Percentiles rank a stretch among this genome's conserved stretches.
These are phyloP conservation scores for Euphrasia confusa DNA, from an alignment of 257 asterid genomes.

Conservation along the genomic window DNA sequence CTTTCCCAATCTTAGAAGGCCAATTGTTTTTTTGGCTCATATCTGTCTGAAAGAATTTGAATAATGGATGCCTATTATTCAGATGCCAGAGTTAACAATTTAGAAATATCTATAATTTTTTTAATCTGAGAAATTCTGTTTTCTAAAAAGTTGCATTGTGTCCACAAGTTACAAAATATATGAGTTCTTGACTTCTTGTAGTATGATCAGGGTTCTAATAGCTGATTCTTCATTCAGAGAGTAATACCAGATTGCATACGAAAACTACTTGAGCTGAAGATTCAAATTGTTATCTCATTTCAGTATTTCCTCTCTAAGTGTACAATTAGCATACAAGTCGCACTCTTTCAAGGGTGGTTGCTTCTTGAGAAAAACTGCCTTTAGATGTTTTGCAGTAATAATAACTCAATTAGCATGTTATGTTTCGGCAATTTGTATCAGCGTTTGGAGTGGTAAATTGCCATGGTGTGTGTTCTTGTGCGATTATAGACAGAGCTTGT, in stretches of 20 bases:
- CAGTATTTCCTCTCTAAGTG: background rate
- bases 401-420: background rate
- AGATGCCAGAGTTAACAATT: slow-evolving; percentile 1
- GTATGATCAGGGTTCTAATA: slow-evolving; percentile 12
- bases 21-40: background rate
- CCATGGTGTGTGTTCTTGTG: background rate
- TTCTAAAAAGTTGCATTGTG: slow-evolving; percentile 9
- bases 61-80: slow-evolving; percentile 1
- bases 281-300: background rate
- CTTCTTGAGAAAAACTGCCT: background rate
- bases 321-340: background rate
- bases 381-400: background rate
- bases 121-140: background rate
- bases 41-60: background rate
- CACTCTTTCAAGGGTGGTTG: too few relatives aligned
- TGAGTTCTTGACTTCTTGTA: slow-evolving; percentile 20
- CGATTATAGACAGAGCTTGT: too few relatives aligned
- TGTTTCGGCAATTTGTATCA: background rate
- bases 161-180: slow-evolving; percentile 7
- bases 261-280: background rate
- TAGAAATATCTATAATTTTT: slow-evolving; percentile 6
- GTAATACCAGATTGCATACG: background rate
- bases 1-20: background rate
- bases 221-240: slow-evolving; percentile 12
- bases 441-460: slow-evolving; percentile 12